Evolutionary conservation across 176 grass and related monocot species (phyloP), one percentile per base, ranked within the genome.

Genomic region (Phragmites australis): DNA sequence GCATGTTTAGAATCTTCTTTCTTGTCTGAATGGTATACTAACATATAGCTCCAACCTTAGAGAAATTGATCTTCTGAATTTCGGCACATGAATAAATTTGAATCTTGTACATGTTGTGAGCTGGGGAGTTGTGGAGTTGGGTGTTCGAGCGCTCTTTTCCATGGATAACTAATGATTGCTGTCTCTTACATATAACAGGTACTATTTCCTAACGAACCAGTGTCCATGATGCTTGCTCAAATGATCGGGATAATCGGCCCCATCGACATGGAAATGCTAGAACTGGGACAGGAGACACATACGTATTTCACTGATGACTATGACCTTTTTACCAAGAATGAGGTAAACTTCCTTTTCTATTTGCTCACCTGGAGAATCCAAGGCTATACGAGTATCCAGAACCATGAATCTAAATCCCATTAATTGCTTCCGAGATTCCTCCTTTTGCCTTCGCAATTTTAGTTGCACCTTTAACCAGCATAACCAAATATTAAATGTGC

Each of bases 221-320:
- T 93, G 43, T 18, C 82, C 31, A 84, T 88, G 67, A 98, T 95
- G 90, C 92, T 98, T 86, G 96, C 96, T 50, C 77, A 83, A 45
- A 89, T 98, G 79, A 89, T 93, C 16, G 92, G 81, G 55, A 91
- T 89, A 55, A 87, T 95, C 55, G 88, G 90, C 27, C 92, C 92
- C 66, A 98, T 98, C 75, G 90, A 98, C 80, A 91, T 88, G 86
- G 92, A 98, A 83, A 98, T 98, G 96, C 84, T 98, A 86, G 86
- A 57, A 55, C 18, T 89, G 61, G 92, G 96, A 22, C 78, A 91
- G 58, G 88, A 94, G 31, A 89, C 90, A 7, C 82, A 75, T 1
- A 93, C 94, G 71, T 98, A 94, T 79, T 95, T 98, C 76, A 94
- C 96, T 47, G 88, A 91, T 59, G 88, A 90, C 60, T 98, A 85